These are phyloP conservation scores for Protostelium mycophagum DNA, from an alignment of 78 protist species.

Conservation along the genomic window DNA sequence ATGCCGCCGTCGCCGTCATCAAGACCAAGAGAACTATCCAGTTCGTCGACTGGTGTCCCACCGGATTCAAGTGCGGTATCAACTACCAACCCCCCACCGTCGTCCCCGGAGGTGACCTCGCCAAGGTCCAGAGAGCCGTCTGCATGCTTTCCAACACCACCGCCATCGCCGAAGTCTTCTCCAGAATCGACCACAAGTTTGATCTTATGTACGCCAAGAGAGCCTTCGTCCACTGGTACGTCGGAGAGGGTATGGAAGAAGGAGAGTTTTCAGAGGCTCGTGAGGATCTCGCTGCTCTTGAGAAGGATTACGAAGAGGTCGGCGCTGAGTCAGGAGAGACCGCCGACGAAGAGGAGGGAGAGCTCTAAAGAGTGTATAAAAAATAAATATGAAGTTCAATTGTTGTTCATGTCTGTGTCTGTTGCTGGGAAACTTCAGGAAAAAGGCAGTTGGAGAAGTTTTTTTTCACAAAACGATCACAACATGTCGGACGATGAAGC, in stretches of 20 bases:
- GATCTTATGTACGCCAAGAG: constrained; percentile 96
- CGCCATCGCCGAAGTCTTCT: constrained; percentile 96
- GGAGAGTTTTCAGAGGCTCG: constrained; percentile 99
- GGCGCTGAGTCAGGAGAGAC: constrained; percentile 23
- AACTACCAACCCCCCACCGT: constrained; percentile 96
- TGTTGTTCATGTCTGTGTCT: too few relatives aligned
- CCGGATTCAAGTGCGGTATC: constrained; percentile 97
- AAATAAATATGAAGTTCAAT: constrained; percentile 4
- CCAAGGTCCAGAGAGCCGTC: constrained; percentile 95
- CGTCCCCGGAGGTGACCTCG: constrained; percentile 97
- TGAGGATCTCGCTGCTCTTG: constrained; percentile 86
- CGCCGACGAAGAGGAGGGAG: constrained; percentile 26
- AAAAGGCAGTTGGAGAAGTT: too few relatives aligned
- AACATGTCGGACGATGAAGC: background rate
- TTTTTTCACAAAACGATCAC: too few relatives aligned
- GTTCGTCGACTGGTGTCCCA: constrained; percentile 98
- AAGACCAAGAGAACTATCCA: constrained; percentile 96
- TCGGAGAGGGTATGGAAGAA: constrained; percentile 99
- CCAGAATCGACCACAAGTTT: constrained; percentile 90
- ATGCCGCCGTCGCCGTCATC: constrained; percentile 95
- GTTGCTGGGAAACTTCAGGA: too few relatives aligned
- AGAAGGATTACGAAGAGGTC: constrained; percentile 38
- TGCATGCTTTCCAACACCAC: constrained; percentile 96
- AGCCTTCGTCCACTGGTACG: constrained; percentile 99
- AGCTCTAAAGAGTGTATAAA: constrained; percentile 2